Conservation (phyloP, 345 rosid genomes). For the Barbarea vulgaris region DNA sequence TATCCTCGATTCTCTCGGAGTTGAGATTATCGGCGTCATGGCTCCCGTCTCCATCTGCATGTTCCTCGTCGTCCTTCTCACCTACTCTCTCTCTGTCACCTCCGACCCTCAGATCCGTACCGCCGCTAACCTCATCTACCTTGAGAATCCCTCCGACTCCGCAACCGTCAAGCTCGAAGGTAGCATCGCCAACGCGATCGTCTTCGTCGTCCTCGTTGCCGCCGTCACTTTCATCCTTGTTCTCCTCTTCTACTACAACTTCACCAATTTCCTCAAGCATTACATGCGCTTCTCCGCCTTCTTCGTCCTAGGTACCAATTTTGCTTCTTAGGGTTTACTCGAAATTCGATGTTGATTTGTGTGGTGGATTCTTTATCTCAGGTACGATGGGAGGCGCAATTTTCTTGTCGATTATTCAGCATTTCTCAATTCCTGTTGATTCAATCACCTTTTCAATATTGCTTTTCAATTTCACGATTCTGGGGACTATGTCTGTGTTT, state of each 20-base stretch:
- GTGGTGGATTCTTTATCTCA: conserved; percentile 10
- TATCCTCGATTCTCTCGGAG: conserved; percentile 71
- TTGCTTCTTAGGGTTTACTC: conserved; percentile 11
- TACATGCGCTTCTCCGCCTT: conserved; percentile 96
- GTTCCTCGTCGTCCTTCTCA: conserved; percentile 90
- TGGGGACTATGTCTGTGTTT: conserved; percentile 83
- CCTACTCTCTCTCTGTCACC: conserved; percentile 77
- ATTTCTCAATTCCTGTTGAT: conserved; percentile 84
- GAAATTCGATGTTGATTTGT: neutral
- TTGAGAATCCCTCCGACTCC: conserved; percentile 80
- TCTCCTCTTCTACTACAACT: conserved; percentile 88
- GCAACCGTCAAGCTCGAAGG: conserved; percentile 84
- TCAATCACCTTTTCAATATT: conserved; percentile 67
- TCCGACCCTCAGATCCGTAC: conserved; percentile 72
- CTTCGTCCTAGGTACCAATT: conserved; percentile 62
- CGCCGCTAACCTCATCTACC: conserved; percentile 92
- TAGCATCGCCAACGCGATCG: conserved; percentile 79
- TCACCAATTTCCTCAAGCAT: conserved; percentile 85
- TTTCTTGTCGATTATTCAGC: conserved; percentile 75
- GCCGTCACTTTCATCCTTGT: conserved; percentile 81
- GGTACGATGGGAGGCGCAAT: conserved; percentile 96
- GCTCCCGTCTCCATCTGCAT: conserved; percentile 95
- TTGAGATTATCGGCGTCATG: conserved; percentile 95
- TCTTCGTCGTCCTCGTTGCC: conserved; percentile 77
- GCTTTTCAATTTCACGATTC: conserved; percentile 80